Conservation (phyloP, 768 basidiomycete species). For the Phlebiopsis gigantea region DNA sequence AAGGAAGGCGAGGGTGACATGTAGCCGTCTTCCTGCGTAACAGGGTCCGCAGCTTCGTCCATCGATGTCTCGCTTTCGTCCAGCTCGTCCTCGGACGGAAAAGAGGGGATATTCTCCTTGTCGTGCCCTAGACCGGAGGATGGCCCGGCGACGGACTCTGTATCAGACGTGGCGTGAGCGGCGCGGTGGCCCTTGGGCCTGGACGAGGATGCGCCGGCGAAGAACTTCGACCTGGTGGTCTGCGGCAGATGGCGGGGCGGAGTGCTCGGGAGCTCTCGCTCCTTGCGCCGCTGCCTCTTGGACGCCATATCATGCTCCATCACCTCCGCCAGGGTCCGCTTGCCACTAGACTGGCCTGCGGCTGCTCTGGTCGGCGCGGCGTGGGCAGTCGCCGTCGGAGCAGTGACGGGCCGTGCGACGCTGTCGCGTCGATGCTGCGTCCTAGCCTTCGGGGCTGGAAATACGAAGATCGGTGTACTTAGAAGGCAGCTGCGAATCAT, state of each 20-base stretch:
- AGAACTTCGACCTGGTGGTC: constrained; percentile 18
- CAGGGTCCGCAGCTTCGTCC: constrained; percentile 33
- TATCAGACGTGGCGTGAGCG: constrained; percentile 4
- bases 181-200: neutral
- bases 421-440: constrained; percentile 7
- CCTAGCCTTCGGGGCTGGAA: constrained; percentile 9
- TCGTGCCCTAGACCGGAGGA: constrained; percentile 33
- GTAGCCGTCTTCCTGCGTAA: constrained; percentile 79
- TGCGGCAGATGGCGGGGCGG: constrained; percentile 3
- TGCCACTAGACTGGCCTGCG: constrained; percentile 64
- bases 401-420: constrained; percentile 6
- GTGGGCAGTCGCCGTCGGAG: neutral
- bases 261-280: constrained; percentile 19
- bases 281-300: constrained; percentile 42
- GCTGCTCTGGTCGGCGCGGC: constrained; percentile 20
- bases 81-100: constrained; percentile 27
- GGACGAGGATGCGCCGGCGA: constrained; percentile 14
- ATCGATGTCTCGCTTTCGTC: constrained; percentile 35
- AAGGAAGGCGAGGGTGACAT: constrained; percentile 63
- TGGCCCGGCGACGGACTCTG: constrained; percentile 26
- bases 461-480: constrained; percentile 9
- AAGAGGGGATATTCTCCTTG: constrained; percentile 39
- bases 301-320: constrained; percentile 58
- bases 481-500: constrained; percentile 5
- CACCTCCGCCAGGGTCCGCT: constrained; percentile 65